Evolutionary conservation across 208 protist genomes (phyloP).

Genomic region (Trypanosoma avium): DNA sequence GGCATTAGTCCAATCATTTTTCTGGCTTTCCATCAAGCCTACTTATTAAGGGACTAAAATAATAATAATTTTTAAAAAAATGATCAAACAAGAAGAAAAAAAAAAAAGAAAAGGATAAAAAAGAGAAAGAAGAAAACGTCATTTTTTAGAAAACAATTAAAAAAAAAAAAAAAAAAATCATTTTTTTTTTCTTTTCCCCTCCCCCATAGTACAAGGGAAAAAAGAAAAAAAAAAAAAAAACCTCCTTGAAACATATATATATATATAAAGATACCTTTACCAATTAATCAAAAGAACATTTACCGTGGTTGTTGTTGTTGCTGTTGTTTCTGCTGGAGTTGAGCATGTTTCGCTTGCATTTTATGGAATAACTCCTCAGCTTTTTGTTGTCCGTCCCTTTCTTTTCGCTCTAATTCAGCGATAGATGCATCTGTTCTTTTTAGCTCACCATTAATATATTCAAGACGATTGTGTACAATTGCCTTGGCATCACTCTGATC

Average conservation of each 20-base stretch:
- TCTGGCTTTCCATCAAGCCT: slow-evolving; percentile 29
- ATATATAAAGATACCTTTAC: slow-evolving; percentile 2
- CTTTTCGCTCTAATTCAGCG: slow-evolving; percentile 77
- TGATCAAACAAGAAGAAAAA: not conserved
- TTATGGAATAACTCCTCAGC: slow-evolving; percentile 78
- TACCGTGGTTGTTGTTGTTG: slow-evolving; percentile 42
- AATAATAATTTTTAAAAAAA: slow-evolving; percentile 1
- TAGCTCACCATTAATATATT: slow-evolving; percentile 92
- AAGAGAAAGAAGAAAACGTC: not conserved
- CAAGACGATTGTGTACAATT: slow-evolving; percentile 90
- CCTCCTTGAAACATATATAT: slow-evolving; percentile 1
- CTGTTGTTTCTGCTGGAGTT: slow-evolving; percentile 69
- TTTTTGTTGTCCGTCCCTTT: slow-evolving; percentile 67
- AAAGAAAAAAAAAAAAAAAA: not conserved
- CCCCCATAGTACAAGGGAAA: no score
- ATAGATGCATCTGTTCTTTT: slow-evolving; percentile 83
- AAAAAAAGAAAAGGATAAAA: not conserved
- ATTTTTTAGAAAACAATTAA: not conserved
- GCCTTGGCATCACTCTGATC: slow-evolving; percentile 90
- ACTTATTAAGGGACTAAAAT: no score
- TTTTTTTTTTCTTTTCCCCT: no score
- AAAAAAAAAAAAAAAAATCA: not conserved
- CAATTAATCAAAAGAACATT: not conserved
- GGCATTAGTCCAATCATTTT: slow-evolving; percentile 35
- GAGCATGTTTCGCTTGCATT: slow-evolving; percentile 79